Percentiles rank a stretch among this genome's conserved stretches.
Evolutionary conservation across 257 asterid species (phyloP).

Genomic region (Ligustrum vulgare): DNA sequence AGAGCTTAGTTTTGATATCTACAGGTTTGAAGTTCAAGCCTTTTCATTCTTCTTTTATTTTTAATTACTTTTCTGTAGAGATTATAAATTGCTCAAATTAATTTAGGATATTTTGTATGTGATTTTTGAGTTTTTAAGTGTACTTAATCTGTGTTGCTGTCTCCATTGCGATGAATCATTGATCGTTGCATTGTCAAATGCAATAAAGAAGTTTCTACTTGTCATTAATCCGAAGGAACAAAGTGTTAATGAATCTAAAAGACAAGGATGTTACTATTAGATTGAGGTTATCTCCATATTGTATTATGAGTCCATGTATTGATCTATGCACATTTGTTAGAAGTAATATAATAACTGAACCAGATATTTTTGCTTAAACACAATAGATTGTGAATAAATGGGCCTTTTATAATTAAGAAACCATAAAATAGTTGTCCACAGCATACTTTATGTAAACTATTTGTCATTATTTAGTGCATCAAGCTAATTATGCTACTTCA

Average conservation of each 20-base stretch:
- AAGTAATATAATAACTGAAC: too few relatives aligned
- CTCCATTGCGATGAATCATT: conserved; percentile 7
- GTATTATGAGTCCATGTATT: background rate
- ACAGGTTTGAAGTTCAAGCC: conserved; percentile 51
- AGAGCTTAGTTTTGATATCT: conserved; percentile 79
- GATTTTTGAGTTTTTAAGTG: background rate
- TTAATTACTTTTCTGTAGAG: background rate
- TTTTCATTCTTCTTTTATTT: background rate
- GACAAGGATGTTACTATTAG: background rate
- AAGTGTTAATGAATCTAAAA: background rate
- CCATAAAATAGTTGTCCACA: too few relatives aligned
- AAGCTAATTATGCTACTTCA: too few relatives aligned
- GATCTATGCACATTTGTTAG: background rate
- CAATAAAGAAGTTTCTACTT: background rate
- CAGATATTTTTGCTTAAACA: too few relatives aligned
- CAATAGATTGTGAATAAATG: too few relatives aligned
- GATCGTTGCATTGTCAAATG: background rate
- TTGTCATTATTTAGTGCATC: background rate
- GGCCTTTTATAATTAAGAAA: too few relatives aligned
- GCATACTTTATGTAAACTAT: background rate
- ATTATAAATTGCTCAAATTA: background rate
- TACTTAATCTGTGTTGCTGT: background rate
- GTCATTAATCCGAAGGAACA: background rate
- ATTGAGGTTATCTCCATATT: background rate
- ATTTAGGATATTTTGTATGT: background rate